Base-by-base conservation (phyloP, 208 protist species). In the Leishmania arabica region DNA sequence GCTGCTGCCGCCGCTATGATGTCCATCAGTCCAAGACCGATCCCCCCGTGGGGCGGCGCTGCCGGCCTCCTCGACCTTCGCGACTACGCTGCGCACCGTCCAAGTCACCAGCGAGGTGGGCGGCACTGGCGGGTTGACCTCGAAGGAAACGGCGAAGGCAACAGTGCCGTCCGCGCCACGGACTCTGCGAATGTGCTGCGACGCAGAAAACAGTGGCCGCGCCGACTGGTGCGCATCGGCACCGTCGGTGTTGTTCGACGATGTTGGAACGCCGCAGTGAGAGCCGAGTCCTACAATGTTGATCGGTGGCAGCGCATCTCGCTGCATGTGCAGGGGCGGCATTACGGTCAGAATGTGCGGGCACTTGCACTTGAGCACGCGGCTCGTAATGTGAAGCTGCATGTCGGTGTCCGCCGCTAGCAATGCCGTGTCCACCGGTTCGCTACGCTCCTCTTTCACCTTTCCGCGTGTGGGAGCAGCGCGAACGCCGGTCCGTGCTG, bases 301-400 rank as follows among this genome's bases (percentile, higher is more conserved):
- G 9, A 97, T 79, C 3, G 88, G 88, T 37, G 90, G 89, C 62
- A 98, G 80, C 37, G 66, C 65, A 75, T 98, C 95, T 15, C 77
- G 83, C 37, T 78, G 75, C 56, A 93, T 66, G 66, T 83, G 87
- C 70, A 98, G 88, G 5, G 93, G 80, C 51, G 95, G 95, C 90
- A 93, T 93, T 42, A 96, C 95, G 0, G 89, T 89, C 72, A 98
- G 81, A 6, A 91, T 96, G 86, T 96, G 95, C 24, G 95, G 95
- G 77, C 95, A 98, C 87, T 98, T 98, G 86, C 95, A 98, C 83
- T 95, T 94, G 47, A 98, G 86, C 17, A 95, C 93, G 37, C 74
- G 80, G 81, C 92, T 95, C 3, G 88, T 89, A 69, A 98, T 88
- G 76, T 86, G 89, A 15, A 98, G 89, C 78, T 98, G 92, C 82